Percentiles rank a stretch among this genome's conserved stretches.
These are phyloP conservation scores for Hirsutella minnesotensis DNA, from an alignment of 2,329 filamentous ascomycete species.

Conservation along the genomic window DNA sequence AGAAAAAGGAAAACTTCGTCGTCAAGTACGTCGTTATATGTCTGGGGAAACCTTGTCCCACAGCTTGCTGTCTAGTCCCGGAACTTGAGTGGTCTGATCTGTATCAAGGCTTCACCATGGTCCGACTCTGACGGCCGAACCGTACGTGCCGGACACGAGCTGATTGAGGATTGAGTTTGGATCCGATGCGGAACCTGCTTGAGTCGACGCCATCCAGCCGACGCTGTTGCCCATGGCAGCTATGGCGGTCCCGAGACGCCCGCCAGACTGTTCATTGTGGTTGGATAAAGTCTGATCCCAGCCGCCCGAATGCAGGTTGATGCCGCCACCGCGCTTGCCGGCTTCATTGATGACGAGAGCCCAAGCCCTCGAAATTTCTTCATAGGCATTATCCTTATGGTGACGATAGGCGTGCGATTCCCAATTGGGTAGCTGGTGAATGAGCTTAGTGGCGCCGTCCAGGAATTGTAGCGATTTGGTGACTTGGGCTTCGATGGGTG, in stretches of 20 bases:
- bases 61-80: background rate
- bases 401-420: conserved; percentile 78
- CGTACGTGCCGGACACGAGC: conserved; percentile 48
- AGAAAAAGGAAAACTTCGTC: conserved; percentile 19
- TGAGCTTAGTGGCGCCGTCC: conserved; percentile 78
- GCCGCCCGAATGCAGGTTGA: conserved; percentile 75
- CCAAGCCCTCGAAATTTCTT: conserved; percentile 93
- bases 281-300: conserved; percentile 84
- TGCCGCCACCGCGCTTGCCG: conserved; percentile 80
- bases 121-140: conserved; percentile 49
- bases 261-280: conserved; percentile 79
- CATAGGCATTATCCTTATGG: conserved; percentile 90
- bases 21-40: conserved; percentile 21
- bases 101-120: conserved; percentile 33
- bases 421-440: conserved; percentile 86
- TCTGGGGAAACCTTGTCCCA: conserved; percentile 2
- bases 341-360: conserved; percentile 82
- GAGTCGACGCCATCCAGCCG: conserved; percentile 57
- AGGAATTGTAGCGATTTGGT: conserved; percentile 76
- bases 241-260: conserved; percentile 69
- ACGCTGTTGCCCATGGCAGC: conserved; percentile 63
- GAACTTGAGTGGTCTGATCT: no score
- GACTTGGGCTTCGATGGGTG: conserved; percentile 78
- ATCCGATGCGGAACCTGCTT: conserved; percentile 23
- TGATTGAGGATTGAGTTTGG: conserved; percentile 49